These are phyloP conservation scores for Monosporascus sp. DNA, from an alignment of 2,329 filamentous ascomycete species.

Conservation along the genomic window DNA sequence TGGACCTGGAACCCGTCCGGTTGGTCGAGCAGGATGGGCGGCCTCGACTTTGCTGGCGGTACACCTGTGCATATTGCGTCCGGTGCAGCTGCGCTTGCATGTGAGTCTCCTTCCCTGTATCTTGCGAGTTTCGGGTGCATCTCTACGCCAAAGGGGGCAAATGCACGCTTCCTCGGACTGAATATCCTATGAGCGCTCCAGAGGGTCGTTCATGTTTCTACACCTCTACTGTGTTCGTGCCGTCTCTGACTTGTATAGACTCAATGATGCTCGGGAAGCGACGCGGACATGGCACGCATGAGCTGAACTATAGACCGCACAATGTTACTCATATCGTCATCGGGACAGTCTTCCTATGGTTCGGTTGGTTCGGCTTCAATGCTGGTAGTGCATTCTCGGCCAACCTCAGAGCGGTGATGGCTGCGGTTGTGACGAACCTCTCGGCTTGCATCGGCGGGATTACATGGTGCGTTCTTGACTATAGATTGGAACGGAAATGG, in stretches of 20 bases:
- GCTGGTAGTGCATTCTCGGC: conserved; percentile 76
- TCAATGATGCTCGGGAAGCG: conserved; percentile 88
- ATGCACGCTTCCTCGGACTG: no score
- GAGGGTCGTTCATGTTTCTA: background rate
- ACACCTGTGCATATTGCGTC: conserved; percentile 87
- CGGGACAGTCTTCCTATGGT: conserved; percentile 90
- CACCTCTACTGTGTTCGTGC: background rate
- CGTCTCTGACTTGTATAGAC: conserved; percentile 33
- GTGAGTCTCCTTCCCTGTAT: conserved; percentile 15
- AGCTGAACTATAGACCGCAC: conserved; percentile 87
- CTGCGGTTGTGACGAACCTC: conserved; percentile 78
- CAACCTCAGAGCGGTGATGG: conserved; percentile 82
- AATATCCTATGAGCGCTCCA: no score
- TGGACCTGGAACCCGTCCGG: conserved; percentile 88
- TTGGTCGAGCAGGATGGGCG: conserved; percentile 75
- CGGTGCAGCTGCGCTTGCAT: conserved; percentile 77
- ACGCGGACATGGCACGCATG: conserved; percentile 77
- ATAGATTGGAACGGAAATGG: conserved; percentile 85
- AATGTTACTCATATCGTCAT: conserved; percentile 91
- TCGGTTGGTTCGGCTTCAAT: conserved; percentile 95
- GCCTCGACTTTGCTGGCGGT: conserved; percentile 83
- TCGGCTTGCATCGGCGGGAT: conserved; percentile 80
- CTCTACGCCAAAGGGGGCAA: no score
- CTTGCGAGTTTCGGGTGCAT: background rate
- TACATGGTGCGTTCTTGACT: conserved; percentile 86